Base-by-base conservation (phyloP, 768 basidiomycete genomes). In the Psilocybe cyanescens region DNA sequence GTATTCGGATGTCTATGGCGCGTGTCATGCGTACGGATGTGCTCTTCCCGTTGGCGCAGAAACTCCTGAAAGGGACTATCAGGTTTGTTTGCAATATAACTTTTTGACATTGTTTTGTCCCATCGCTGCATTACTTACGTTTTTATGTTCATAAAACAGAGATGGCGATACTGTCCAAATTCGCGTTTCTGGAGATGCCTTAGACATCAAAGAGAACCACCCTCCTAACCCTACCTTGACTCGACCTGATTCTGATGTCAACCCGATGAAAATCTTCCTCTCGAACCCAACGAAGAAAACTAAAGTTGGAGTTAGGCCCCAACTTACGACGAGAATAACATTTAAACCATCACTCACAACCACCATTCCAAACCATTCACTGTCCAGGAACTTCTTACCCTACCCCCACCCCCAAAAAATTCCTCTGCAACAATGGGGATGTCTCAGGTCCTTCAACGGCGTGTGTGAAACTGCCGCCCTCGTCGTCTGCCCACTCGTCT, bases 21-120 rank as follows among this genome's bases (percentile, higher is more conserved):
- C 19, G 19, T 16, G 86, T 95, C 17, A 91, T 97, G 4, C 80
- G 92, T 55, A 89, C 88, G 55, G 86, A 90, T 67, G 89, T 97
- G 8, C 74, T 94, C 47, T 92, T 92, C 78, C 91, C 90, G 28
- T 78, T 97, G 17, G 94, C 95, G 0, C 86, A 87, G 71, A 91
- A 90, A 71, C 68, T 97, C 68, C 74, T 97, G 63, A 82, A 81
- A 47, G 95, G 95, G 0, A 91, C 88, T 3, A 87, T 97, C 31
- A 62, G 61, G 61, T 61, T 19, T 1, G 19, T 19, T 19, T 19
- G 19, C 19, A 19, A 19, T 19, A 19, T 19, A 19, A 19, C 19
- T 19, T 19, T 19, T 62, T 78, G 90, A 90, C 19, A 19, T 90
- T 62, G 45, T 78, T 74, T 48, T 41, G 33, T 1, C 50, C 5